phyloP scores from a whole-genome alignment of 1,284 basidiomycete species.

The Pseudozyma tsukubaensis region DNA sequence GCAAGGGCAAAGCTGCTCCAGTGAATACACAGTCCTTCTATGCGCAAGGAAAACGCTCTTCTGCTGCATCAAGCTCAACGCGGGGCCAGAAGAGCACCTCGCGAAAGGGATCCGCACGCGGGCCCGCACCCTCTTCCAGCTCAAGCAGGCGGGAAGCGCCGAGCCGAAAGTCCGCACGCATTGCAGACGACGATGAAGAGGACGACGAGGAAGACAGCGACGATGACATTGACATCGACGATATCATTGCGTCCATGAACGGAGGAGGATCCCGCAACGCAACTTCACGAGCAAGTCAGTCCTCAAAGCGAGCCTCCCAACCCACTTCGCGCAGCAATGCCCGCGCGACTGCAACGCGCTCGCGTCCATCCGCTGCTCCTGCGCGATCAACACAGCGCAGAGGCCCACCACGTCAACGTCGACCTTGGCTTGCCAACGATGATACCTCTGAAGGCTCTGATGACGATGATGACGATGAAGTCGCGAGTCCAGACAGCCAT shows the following conservation, averaged over 20 bases:
- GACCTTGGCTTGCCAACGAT: slow-evolving; percentile 7
- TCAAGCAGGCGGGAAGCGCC: neutral
- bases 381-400: neutral
- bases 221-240: slow-evolving; percentile 23
- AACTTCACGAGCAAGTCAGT: neutral
- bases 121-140: neutral
- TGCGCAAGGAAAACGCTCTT: neutral
- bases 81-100: neutral
- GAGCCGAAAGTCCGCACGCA: too few species aligned
- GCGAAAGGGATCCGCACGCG: neutral
- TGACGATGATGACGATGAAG: slow-evolving; percentile 14
- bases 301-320: neutral
- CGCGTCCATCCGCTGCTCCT: neutral
- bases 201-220: slow-evolving; percentile 18
- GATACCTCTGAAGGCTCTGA: slow-evolving; percentile 11
- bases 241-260: slow-evolving; percentile 37
- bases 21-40: neutral
- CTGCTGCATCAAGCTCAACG: slow-evolving; percentile 6
- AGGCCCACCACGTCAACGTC: slow-evolving; percentile 10
- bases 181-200: neutral
- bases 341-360: neutral
- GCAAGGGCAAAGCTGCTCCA: slow-evolving; percentile 8
- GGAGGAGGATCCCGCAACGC: slow-evolving; percentile 10
- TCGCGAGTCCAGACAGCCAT: slow-evolving; percentile 4
- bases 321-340: neutral